Evolutionary conservation across 331 rosid genomes (phyloP).

Genomic region (Erythrophleum ivorense): DNA sequence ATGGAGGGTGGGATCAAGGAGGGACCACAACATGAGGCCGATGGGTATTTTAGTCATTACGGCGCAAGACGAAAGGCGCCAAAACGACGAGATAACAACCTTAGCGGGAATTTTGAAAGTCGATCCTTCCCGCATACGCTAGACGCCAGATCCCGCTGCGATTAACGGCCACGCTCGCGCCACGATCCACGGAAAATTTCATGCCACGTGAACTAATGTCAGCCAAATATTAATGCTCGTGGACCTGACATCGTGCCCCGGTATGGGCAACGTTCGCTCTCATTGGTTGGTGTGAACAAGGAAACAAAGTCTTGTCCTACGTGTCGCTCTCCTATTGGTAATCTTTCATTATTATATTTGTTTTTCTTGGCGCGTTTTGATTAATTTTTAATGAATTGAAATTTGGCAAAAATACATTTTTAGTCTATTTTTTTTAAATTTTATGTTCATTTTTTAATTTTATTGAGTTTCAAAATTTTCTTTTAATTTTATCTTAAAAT

Average conservation of each 20-base stretch:
- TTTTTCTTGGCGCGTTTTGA: background rate
- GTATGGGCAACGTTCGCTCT: slow-evolving; percentile 20
- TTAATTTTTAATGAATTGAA: background rate
- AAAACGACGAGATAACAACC: slow-evolving; percentile 27
- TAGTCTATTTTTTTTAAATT: too few relatives aligned
- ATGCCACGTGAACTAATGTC: slow-evolving; percentile 33
- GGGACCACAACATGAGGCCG: background rate
- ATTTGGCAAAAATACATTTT: background rate
- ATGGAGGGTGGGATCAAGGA: background rate
- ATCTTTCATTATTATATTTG: slow-evolving; percentile 16
- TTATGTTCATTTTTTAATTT: too few relatives aligned
- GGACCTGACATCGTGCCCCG: slow-evolving; percentile 16
- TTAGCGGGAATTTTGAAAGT: slow-evolving; percentile 60
- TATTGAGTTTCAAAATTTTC: too few relatives aligned
- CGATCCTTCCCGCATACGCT: slow-evolving; percentile 6
- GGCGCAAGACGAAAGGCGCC: slow-evolving; percentile 10
- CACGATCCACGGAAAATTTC: slow-evolving; percentile 37
- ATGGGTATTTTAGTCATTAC: background rate
- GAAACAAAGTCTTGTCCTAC: slow-evolving; percentile 6
- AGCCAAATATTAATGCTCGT: background rate
- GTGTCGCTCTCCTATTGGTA: slow-evolving; percentile 35
- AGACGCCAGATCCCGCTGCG: slow-evolving; percentile 2
- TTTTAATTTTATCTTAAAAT: too few relatives aligned
- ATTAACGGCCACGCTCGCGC: slow-evolving; percentile 41
- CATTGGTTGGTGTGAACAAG: slow-evolving; percentile 35